A percentile compares a stretch with the other conserved stretches of the same genome.
phyloP scores from a whole-genome alignment of 2,329 filamentous ascomycete species.

The Amauroascus niger region DNA sequence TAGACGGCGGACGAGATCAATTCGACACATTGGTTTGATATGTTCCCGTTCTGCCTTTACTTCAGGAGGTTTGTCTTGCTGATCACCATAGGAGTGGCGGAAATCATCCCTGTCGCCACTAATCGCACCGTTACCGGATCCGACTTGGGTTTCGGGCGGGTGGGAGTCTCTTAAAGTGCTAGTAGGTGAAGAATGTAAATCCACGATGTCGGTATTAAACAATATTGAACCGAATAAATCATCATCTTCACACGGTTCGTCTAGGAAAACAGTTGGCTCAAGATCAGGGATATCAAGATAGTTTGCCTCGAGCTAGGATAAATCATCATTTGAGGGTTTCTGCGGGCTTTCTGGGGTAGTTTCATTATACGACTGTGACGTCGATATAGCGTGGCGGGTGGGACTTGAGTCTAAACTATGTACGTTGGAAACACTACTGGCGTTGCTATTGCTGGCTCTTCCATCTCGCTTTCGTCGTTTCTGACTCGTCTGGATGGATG shows the following conservation, averaged over 20 bases:
- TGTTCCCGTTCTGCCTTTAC: not conserved
- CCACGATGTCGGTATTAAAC: not conserved
- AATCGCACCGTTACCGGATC: not conserved
- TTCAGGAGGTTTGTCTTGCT: not conserved
- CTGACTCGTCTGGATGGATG: not conserved
- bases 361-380: not conserved
- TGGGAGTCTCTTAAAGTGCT: not conserved
- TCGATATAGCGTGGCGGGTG: not conserved
- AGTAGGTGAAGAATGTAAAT: not conserved
- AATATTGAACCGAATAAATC: not conserved
- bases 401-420: not conserved
- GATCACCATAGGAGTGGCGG: not conserved
- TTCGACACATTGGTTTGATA: not conserved
- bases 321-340: not conserved
- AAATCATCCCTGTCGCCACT: not conserved
- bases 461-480: not conserved
- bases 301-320: not conserved
- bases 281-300: not conserved
- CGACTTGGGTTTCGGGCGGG: not conserved
- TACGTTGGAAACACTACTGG: not conserved
- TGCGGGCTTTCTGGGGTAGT: not conserved
- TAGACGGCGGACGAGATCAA: not conserved
- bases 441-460: not conserved
- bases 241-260: not conserved
- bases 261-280: not conserved